Evolutionary conservation across 345 rosid genomes (phyloP), one percentile per base, ranked within the genome.

Genomic region (Ceriops zippeliana): DNA sequence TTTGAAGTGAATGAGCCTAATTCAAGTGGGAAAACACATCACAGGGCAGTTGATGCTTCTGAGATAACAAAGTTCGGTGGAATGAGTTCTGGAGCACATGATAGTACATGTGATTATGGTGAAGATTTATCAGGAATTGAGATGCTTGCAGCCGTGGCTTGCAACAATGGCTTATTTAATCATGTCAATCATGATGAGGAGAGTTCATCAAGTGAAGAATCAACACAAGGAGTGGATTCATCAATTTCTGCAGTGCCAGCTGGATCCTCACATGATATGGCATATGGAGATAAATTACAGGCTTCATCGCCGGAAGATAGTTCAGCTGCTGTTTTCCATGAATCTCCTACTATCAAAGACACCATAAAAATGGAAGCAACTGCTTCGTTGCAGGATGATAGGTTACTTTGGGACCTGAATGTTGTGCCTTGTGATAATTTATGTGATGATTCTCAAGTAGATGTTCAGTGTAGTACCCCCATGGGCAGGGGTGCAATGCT

Each of bases 91-190:
- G 59, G 47, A 17, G 68, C 51, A 32, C 24, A 15, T 27, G 58
- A 69, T 65, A 79, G 49, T 35, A 76, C 65, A 37, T 63, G 64
- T 28, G 83, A 68, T 63, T 65, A 58, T 35, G 42, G 62, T 7
- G 72, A 75, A 15, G 90, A 84, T 74, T 87, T 87, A 78, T 87
- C 86, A 59, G 92, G 92, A 58, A 82, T 85, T 37, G 83, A 73
- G 70, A 79, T 87, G 38, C 87, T 87, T 70, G 89, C 89, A 35
- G 76, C 77, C 49, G 89, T 69, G 32, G 89, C 87, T 56, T 85
- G 91, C 69, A 68, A 68, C 70, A 70, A 75, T 62, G 58, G 62
- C 65, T 42, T 85, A 68, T 65, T 67, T 57, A 65, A 68, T 76
- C 78, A 75, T 61, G n/a, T 67, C 47, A 63, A 70, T 58, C 34